These are phyloP conservation scores for Amphirosellinia nigrospora DNA, from an alignment of 495 filamentous ascomycete genomes.

Conservation along the genomic window DNA sequence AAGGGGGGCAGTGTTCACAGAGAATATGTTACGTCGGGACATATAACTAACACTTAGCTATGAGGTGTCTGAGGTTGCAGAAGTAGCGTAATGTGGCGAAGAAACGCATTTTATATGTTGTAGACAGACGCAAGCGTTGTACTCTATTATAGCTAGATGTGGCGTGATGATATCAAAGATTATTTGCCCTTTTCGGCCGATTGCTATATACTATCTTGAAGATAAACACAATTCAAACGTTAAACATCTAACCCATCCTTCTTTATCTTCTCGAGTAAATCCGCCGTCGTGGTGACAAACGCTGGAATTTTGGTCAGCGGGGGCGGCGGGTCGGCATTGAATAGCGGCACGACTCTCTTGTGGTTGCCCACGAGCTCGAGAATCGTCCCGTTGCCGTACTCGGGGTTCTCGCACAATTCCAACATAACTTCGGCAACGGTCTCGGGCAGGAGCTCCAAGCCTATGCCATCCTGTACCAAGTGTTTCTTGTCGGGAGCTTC, in stretches of 20 bases:
- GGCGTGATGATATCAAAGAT: no score
- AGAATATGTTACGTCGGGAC: conserved; percentile 72
- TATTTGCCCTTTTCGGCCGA: no score
- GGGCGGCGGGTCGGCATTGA: conserved; percentile 63
- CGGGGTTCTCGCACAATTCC: conserved; percentile 24
- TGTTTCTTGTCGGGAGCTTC: conserved; percentile 68
- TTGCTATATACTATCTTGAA: no score
- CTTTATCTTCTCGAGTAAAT: conserved; percentile 9
- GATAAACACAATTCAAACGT: not conserved
- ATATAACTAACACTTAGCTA: no score
- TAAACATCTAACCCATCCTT: conserved; percentile 10
- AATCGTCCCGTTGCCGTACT: conserved; percentile 50
- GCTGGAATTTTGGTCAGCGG: not conserved
- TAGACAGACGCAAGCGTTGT: no score
- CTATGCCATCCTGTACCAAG: conserved; percentile 42
- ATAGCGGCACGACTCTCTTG: conserved; percentile 56
- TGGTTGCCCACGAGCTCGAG: conserved; percentile 63
- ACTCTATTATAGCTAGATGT: no score
- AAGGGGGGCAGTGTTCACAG: conserved; percentile 60
- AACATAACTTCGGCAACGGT: conserved; percentile 29
- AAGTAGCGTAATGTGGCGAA: not conserved
- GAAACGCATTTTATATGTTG: no score
- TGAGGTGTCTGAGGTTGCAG: no score
- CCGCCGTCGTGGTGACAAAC: not conserved
- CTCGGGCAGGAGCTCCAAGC: conserved; percentile 19